These are phyloP conservation scores for Leccinum fibrillosum DNA, from an alignment of 768 basidiomycete genomes.

Conservation along the genomic window DNA sequence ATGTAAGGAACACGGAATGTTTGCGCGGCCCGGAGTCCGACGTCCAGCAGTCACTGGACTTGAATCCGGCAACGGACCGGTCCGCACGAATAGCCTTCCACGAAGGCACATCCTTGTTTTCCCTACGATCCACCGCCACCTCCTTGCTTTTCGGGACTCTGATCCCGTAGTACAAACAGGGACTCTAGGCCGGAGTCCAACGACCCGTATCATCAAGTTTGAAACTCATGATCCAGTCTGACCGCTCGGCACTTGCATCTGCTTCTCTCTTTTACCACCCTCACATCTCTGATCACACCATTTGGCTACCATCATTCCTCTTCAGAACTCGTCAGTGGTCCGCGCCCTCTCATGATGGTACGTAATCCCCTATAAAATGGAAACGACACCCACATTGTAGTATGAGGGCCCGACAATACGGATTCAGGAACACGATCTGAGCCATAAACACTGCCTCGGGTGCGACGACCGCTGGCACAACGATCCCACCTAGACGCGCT, in stretches of 20 bases:
- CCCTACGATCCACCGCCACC: no score
- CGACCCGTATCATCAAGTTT: background rate
- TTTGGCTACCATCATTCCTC: background rate
- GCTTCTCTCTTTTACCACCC: no score
- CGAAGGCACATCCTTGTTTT: no score
- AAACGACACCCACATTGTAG: background rate
- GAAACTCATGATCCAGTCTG: background rate
- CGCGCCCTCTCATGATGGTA: no score
- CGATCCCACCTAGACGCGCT: background rate
- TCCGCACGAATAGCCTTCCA: background rate
- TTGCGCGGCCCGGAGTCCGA: background rate
- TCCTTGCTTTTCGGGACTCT: background rate
- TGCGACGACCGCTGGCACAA: background rate
- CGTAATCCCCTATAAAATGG: background rate
- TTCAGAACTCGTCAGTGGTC: background rate
- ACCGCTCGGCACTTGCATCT: background rate
- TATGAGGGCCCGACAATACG: no score
- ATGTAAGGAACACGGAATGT: no score
- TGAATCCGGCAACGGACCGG: no score
- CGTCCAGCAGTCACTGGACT: no score
- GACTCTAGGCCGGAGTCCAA: background rate
- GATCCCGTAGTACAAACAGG: background rate
- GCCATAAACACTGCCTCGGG: background rate
- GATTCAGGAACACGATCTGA: background rate
- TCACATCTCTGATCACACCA: background rate